phyloP scores from a whole-genome alignment of 805 yeast genomes.

The Pichia scutulata region DNA sequence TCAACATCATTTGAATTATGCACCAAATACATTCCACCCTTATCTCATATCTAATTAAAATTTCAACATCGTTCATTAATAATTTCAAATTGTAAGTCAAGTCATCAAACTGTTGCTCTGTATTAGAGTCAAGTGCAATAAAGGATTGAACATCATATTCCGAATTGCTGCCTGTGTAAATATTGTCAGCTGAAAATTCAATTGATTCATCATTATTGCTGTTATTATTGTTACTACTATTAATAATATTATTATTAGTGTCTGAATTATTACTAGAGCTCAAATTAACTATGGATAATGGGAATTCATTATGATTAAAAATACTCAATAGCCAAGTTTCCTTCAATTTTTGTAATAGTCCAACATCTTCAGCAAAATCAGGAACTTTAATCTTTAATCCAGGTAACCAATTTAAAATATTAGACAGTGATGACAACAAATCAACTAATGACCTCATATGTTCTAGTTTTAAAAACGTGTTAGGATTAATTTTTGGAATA shows the following conservation, averaged over 20 bases:
- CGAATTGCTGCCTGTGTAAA: not conserved
- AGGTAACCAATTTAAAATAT: conserved; percentile 59
- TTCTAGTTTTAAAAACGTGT: conserved; percentile 21
- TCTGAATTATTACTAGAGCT: not conserved
- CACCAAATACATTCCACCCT: conserved; percentile 24
- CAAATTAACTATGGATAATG: conserved; percentile 4
- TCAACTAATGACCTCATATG: conserved; percentile 45
- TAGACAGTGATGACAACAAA: conserved; percentile 44
- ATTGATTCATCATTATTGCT: not conserved
- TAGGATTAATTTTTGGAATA: conserved; percentile 9
- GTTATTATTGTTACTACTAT: not conserved
- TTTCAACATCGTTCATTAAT: conserved; percentile 32
- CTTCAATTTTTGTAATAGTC: conserved; percentile 17
- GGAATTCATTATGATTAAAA: conserved; percentile 5
- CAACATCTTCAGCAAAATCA: conserved; percentile 8
- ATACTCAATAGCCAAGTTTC: conserved; percentile 25
- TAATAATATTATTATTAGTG: no score
- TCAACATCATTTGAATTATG: conserved; percentile 11
- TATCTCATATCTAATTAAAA: conserved; percentile 51
- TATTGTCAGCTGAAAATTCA: not conserved
- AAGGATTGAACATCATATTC: conserved; percentile 8
- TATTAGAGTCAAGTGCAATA: conserved; percentile 23
- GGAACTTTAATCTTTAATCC: conserved; percentile 36
- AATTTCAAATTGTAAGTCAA: conserved; percentile 29
- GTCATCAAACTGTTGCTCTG: conserved; percentile 30